These are phyloP conservation scores for Vachellia collinsii DNA, from an alignment of 306 rosid species.

Conservation along the genomic window DNA sequence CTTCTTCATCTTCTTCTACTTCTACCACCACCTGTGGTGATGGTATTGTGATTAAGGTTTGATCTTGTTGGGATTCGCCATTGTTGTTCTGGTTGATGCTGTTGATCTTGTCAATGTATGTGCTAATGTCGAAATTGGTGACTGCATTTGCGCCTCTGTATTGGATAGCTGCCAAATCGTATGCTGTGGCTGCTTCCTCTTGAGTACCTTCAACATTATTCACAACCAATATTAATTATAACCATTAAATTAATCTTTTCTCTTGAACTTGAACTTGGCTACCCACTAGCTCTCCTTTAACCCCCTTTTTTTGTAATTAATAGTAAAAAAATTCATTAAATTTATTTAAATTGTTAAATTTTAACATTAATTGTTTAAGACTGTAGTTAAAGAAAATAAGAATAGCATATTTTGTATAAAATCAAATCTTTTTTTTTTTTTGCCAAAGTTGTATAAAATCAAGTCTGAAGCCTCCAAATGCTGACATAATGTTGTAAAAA, in stretches of 20 bases:
- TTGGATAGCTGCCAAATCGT: slow-evolving; percentile 88
- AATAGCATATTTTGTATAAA: too few species aligned
- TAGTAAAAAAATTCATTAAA: too few species aligned
- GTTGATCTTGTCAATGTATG: slow-evolving; percentile 55
- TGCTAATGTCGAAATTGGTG: slow-evolving; percentile 80
- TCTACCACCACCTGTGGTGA: neutral
- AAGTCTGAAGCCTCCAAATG: too few species aligned
- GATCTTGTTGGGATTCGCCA: slow-evolving; percentile 22
- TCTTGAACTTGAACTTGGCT: neutral
- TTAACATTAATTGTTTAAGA: too few species aligned
- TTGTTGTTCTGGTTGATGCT: slow-evolving; percentile 38
- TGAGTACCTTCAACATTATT: slow-evolving; percentile 64
- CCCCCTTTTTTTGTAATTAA: too few species aligned
- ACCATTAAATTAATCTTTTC: neutral
- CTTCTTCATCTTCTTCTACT: slow-evolving; percentile 13
- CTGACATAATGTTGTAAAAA: too few species aligned
- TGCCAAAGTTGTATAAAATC: too few species aligned
- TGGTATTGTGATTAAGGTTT: slow-evolving; percentile 1
- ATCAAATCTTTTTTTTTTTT: too few species aligned
- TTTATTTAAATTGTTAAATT: too few species aligned
- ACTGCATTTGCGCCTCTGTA: slow-evolving; percentile 91
- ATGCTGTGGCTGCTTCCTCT: slow-evolving; percentile 95
- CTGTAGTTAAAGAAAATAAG: too few species aligned
- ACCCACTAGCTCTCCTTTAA: neutral
- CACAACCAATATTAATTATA: neutral